These are phyloP conservation scores for Earliella scabrosa DNA, from an alignment of 1,284 basidiomycete species.

Conservation along the genomic window DNA sequence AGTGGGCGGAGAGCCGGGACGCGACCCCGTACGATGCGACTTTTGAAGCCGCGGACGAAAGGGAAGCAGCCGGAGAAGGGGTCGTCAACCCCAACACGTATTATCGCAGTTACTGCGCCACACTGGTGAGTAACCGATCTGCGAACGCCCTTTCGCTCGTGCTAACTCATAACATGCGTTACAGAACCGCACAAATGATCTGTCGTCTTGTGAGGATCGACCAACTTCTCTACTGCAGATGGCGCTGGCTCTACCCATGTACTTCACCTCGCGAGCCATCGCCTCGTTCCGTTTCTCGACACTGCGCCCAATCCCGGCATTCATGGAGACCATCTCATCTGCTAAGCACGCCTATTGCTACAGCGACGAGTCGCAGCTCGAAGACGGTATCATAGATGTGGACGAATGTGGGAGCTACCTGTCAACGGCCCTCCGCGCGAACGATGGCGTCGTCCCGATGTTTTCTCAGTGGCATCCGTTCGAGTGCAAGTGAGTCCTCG, in stretches of 20 bases:
- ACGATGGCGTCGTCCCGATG: conserved; percentile 55
- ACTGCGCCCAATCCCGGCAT: conserved; percentile 42
- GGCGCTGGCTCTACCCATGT: conserved; percentile 26
- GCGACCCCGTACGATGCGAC: conserved; percentile 53
- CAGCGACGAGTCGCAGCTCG: background rate
- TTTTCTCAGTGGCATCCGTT: conserved; percentile 60
- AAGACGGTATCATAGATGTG: conserved; percentile 15
- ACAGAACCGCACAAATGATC: background rate
- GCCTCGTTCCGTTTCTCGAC: conserved; percentile 42
- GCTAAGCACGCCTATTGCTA: background rate
- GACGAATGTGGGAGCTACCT: conserved; percentile 6
- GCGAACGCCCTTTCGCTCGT: background rate
- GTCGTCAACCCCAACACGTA: conserved; percentile 40
- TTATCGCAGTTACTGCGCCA: conserved; percentile 48
- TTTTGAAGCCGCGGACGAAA: conserved; percentile 47
- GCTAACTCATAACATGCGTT: background rate
- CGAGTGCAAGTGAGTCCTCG: conserved; percentile 41
- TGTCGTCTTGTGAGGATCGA: background rate
- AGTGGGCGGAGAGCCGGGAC: conserved; percentile 54
- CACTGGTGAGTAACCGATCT: conserved; percentile 37
- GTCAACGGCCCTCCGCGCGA: conserved; percentile 33
- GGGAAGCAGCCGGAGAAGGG: conserved; percentile 48
- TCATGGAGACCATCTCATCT: conserved; percentile 23
- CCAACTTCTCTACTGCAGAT: conserved; percentile 2
- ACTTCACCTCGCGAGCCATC: conserved; percentile 32